Percentiles rank a stretch among this genome's conserved stretches.
These are phyloP conservation scores for Ogataea degrootiae DNA, from an alignment of 805 yeast genomes.

Conservation along the genomic window DNA sequence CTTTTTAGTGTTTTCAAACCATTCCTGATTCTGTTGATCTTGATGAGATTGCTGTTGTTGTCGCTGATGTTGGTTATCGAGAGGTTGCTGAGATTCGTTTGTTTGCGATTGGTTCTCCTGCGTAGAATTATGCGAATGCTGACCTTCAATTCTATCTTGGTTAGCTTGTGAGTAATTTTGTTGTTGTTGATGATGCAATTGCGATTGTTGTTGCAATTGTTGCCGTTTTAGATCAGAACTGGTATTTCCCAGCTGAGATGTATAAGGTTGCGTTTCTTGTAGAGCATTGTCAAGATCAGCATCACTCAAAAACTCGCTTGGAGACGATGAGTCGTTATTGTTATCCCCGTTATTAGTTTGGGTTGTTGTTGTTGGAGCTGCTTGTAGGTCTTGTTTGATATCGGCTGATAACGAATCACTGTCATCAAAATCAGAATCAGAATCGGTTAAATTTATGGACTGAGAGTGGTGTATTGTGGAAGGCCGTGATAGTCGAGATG, in stretches of 20 bases:
- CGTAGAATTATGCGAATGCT: too few relatives aligned
- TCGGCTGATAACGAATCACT: constrained; percentile 13
- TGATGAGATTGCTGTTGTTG: background rate
- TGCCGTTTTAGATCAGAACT: background rate
- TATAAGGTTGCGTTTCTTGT: constrained; percentile 17
- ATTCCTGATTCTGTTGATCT: constrained; percentile 7
- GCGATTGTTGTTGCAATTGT: constrained; percentile 1
- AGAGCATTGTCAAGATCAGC: constrained; percentile 43
- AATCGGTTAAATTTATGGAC: constrained; percentile 3
- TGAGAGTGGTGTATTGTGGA: background rate
- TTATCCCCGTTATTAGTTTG: background rate
- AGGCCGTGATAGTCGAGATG: background rate
- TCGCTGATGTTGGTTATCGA: background rate
- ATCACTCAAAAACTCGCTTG: constrained; percentile 52
- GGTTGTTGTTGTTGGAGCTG: background rate
- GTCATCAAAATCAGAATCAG: constrained; percentile 14
- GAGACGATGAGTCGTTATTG: constrained; percentile 37
- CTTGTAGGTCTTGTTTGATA: constrained; percentile 7
- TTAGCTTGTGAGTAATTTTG: background rate
- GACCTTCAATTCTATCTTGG: background rate
- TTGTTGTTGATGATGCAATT: background rate
- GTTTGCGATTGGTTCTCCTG: background rate
- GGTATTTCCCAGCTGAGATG: background rate
- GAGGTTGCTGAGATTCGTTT: background rate
- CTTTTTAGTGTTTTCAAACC: constrained; percentile 27